Percentiles rank a stretch among this genome's conserved stretches.
phyloP scores from a whole-genome alignment of 305 asterid genomes.

The Fraxinus nigra region DNA sequence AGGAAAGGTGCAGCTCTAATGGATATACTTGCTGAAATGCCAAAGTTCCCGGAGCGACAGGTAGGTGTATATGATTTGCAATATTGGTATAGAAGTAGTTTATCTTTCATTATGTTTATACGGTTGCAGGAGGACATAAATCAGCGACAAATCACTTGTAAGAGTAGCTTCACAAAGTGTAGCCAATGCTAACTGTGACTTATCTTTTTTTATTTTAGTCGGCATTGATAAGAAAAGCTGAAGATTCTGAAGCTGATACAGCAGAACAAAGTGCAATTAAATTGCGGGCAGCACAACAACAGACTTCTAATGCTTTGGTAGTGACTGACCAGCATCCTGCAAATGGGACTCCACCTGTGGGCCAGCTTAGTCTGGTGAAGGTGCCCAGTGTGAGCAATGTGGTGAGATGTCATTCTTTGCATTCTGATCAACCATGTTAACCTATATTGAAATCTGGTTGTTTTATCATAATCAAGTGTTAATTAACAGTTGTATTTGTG shows the following conservation, averaged over 20 bases:
- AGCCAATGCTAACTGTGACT: slow-evolving; percentile 19
- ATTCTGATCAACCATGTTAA: slow-evolving; percentile 15
- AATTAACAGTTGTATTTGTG: slow-evolving; percentile 21
- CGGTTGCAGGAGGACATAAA: slow-evolving; percentile 24
- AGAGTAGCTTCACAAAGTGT: background rate
- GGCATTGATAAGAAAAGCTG: slow-evolving; percentile 78
- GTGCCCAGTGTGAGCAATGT: slow-evolving; percentile 52
- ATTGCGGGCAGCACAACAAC: slow-evolving; percentile 80
- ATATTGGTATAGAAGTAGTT: slow-evolving; percentile 14
- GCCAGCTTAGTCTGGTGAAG: slow-evolving; percentile 81
- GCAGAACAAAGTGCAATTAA: slow-evolving; percentile 98
- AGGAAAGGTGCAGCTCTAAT: slow-evolving; percentile 85
- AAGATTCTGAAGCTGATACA: slow-evolving; percentile 86
- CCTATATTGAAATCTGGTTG: slow-evolving; percentile 17
- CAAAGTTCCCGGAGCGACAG: slow-evolving; percentile 99
- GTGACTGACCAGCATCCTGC: slow-evolving; percentile 72
- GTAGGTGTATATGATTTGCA: slow-evolving; percentile 33
- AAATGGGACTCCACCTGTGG: slow-evolving; percentile 61
- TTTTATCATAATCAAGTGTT: slow-evolving; percentile 21
- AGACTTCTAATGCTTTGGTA: slow-evolving; percentile 79
- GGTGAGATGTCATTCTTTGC: slow-evolving; percentile 49
- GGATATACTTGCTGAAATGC: slow-evolving; percentile 99
- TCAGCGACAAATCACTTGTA: background rate
- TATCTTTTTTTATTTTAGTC: slow-evolving; percentile 47
- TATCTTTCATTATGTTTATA: background rate